phyloP scores from a whole-genome alignment of 2,329 filamentous ascomycete genomes.

The Fusarium bactridioides region DNA sequence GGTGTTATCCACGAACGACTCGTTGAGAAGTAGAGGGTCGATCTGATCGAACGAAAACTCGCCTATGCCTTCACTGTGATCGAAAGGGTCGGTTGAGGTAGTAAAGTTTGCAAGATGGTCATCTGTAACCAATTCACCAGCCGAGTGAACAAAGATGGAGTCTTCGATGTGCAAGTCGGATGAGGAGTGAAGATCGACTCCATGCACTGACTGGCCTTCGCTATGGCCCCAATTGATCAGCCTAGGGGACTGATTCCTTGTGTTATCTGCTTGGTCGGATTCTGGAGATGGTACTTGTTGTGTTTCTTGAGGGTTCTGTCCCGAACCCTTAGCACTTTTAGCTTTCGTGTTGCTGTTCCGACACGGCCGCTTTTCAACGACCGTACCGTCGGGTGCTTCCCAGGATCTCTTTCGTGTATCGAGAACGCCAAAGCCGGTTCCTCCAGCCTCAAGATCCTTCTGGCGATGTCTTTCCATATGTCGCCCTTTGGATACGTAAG shows the following conservation, averaged over 20 bases:
- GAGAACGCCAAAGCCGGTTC: slow-evolving; percentile 57
- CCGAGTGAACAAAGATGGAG: neutral
- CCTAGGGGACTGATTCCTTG: neutral
- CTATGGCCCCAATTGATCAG: neutral
- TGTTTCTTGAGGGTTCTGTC: neutral
- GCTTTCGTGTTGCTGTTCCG: neutral
- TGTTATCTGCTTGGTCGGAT: neutral
- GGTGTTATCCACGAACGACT: neutral
- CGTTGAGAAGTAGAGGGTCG: neutral
- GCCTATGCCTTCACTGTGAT: neutral
- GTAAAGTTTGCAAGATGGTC: neutral
- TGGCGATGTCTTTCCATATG: slow-evolving; percentile 64
- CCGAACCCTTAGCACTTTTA: slow-evolving; percentile 12
- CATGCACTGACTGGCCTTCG: neutral
- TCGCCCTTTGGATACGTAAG: slow-evolving; percentile 53
- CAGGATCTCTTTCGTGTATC: slow-evolving; percentile 65
- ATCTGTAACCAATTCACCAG: neutral
- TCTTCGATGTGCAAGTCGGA: neutral
- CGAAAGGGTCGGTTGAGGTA: neutral
- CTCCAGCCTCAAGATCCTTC: slow-evolving; percentile 64
- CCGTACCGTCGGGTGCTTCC: slow-evolving; percentile 61
- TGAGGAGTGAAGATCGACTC: neutral
- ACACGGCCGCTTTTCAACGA: slow-evolving; percentile 54
- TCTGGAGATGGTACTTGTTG: neutral
- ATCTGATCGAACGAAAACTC: neutral